Evolutionary conservation across 768 basidiomycete species (phyloP), one percentile per base, ranked within the genome.

Genomic region (Rickenella mellea): DNA sequence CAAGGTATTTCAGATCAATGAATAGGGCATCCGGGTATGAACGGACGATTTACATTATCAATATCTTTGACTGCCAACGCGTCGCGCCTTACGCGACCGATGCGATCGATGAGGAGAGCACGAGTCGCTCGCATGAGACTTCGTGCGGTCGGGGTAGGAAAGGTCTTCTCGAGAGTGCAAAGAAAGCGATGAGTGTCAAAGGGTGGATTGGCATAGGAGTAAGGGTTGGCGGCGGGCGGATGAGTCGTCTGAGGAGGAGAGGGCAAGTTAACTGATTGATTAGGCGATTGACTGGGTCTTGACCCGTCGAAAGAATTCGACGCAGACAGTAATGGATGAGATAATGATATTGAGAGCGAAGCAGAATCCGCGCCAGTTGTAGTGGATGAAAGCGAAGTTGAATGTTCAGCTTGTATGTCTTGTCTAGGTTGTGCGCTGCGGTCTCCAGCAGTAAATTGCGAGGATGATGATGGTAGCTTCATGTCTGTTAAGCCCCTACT

Each of bases 101-200:
- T 61, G 26, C 88, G 74, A 53, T 88, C 83, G 9, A 87, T 79
- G 22, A 91, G 73, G 50, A 88, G 62, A 0, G 84, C 88, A 27
- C 84, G 68, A 9, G 83, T 87, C 2, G 86, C 88, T 2, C 82
- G 76, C 88, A 89, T 91, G 41, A 91, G 72, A 53, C 77, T 79
- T 29, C 75, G 74, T 10, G 88, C 86, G 1, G 81, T 80, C 2
- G 73, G 71, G 0, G 78, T 78, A 0, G 86, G 75, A 53, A 91
- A 90, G 0, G 78, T 77, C 58, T 70, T 74, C 51, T 88, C 83
- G 35, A 91, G 65, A 1, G 71, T 79, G 19, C 56, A 53, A 48
- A 87, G 81, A 65, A 91, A 89, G 2, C 70, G 65, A 60, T 91
- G 82, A 2, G 88, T 91, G 52, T 91, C 72, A 55, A 91, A 91